Base-by-base conservation (phyloP, 768 basidiomycete genomes). In the Holtermanniella nyarrowii region DNA sequence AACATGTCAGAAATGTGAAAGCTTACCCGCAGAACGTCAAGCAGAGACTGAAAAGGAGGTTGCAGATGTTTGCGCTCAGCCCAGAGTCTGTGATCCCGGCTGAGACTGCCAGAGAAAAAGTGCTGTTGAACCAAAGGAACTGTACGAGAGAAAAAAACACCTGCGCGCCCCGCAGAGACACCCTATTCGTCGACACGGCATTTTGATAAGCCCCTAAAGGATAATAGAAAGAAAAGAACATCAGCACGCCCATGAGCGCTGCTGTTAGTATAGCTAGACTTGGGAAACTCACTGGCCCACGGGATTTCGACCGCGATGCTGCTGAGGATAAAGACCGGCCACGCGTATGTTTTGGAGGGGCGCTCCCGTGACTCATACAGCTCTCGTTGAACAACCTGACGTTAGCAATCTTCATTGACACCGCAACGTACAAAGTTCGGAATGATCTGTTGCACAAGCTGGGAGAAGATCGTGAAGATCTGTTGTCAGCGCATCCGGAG, bases 1-100 rank as follows among this genome's bases (percentile, higher is more conserved):
- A n/a, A n/a, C n/a, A n/a, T n/a, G n/a, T n/a, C n/a, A n/a, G n/a
- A n/a, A n/a, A n/a, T n/a, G n/a, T 37, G 16, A 41, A 43, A 7
- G 53, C 27, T 24, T 43, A 25, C 50, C 56, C 72, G 51, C 72
- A 73, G 63, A 74, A 74, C 16, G 74, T 56, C 14, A 74, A 55
- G 24, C 53, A 63, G 40, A 74, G 53, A 7, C 64, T 64, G 60
- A 74, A 74, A 14, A 74, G 31, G 37, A 74, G 49, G 46, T 70
- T 71, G 40, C 62, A 71, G n/a, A 69, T 52, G 47, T 72, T 74
- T 26, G 70, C 72, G 20, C 58, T 70, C 21, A 62, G 65, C 45
- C 71, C 68, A 14, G 68, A 69, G 4, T 65, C 62, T n/a, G n/a
- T 59, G 14, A 56, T 57, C 10, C 58, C 61, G 2, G 69, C 66